Evolutionary conservation across 805 yeast genomes (phyloP), one percentile per base, ranked within the genome.

Genomic region (Candida easanensis): DNA sequence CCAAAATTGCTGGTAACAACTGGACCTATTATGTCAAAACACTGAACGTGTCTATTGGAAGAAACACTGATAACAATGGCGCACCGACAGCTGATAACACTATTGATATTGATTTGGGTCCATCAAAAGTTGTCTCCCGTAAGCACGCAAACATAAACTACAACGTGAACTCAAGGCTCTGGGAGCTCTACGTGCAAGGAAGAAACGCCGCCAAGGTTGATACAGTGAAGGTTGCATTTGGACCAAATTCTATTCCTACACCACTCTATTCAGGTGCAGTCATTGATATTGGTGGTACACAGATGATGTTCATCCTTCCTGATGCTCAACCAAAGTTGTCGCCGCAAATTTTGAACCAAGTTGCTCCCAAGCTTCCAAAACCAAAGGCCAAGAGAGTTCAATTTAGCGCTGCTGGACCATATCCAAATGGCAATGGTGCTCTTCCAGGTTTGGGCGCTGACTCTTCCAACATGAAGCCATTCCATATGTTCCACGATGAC

Each of bases 301-400:
- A 93, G 65, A 93, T 93, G 98, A 91, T 93, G 95, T 93, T 93
- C 61, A 93, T 93, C 30, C 70, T 93, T 52, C 99, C 99, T 2
- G 97, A 90, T 61, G 80, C 87, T 4, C 79, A 80, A 11, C 96
- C 97, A 3, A 68, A 65, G 26, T 73, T 90, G 7, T 76, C 85
- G 5, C 61, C 57, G 17, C 45, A 48, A 32, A 57, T 68, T 3
- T 45, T 72, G 32, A 64, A 62, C 17, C 48, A 59, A 23, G 49
- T 70, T 39, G 57, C 64, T 6, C 60, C 68, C 16, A 64, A 61
- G 47, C 17, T 62, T 19, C 65, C 63, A 28, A 52, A 44, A 38
- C 64, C 62, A 33, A 52, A 54, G 13, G 36, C 42, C 9, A 61
- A 57, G 41, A 53, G 52, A 42, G 16, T 40, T 5, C 33, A 28